phyloP scores from a whole-genome alignment of 2,329 filamentous ascomycete genomes.

The Xylariales sp. region DNA sequence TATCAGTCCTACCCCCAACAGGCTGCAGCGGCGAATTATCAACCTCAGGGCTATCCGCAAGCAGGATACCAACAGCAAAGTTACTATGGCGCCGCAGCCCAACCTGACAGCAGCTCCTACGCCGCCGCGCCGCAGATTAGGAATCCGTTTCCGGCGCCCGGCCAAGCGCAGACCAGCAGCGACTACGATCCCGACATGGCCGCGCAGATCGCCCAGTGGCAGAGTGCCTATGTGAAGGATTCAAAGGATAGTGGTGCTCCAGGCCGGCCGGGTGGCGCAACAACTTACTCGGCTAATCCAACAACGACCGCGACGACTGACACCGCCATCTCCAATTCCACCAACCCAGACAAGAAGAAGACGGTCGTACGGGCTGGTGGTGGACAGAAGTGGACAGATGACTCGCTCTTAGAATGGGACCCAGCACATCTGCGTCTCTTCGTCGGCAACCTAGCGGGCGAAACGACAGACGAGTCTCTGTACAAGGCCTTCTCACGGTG shows the following conservation, averaged over 20 bases:
- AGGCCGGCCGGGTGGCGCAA: slow-evolving; percentile 32
- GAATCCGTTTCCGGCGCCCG: slow-evolving; percentile 74
- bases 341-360: slow-evolving; percentile 62
- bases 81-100: slow-evolving; percentile 20
- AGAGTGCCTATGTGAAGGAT: slow-evolving; percentile 70
- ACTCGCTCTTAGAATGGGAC: slow-evolving; percentile 89
- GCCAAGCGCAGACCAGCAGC: slow-evolving; percentile 33
- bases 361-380: slow-evolving; percentile 87
- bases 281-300: slow-evolving; percentile 39
- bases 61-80: slow-evolving; percentile 25
- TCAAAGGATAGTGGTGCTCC: slow-evolving; percentile 47
- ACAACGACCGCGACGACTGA: slow-evolving; percentile 27
- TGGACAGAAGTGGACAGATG: slow-evolving; percentile 88
- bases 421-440: slow-evolving; percentile 91
- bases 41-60: slow-evolving; percentile 24
- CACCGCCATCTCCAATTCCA: slow-evolving; percentile 36
- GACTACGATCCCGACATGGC: slow-evolving; percentile 75
- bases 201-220: slow-evolving; percentile 91
- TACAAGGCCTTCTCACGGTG: slow-evolving; percentile 91
- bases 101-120: slow-evolving; percentile 37
- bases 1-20: slow-evolving; percentile 34
- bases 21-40: slow-evolving; percentile 17
- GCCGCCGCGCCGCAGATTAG: slow-evolving; percentile 62
- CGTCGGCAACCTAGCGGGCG: slow-evolving; percentile 92
- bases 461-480: slow-evolving; percentile 93